Evolutionary conservation across 2,329 filamentous ascomycete species (phyloP).

Genomic region (Aspergillus arachidicola): DNA sequence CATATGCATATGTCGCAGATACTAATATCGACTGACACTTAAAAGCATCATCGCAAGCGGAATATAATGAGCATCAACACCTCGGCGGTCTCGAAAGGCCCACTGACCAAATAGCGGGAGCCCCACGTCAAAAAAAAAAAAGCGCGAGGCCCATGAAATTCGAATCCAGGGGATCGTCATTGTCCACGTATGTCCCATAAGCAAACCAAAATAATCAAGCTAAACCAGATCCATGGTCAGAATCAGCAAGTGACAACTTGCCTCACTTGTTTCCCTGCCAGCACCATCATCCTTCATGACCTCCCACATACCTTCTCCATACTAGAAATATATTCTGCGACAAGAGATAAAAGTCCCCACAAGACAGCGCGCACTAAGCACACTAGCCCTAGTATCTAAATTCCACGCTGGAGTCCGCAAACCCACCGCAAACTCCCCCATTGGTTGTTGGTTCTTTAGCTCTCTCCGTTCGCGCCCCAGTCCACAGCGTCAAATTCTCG

Average conservation of each 20-base stretch:
- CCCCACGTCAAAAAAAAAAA: slow-evolving; percentile 6
- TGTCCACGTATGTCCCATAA: background rate
- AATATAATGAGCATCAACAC: slow-evolving; percentile 1
- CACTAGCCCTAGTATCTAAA: background rate
- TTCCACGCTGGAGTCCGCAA: background rate
- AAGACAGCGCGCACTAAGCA: background rate
- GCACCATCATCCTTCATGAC: background rate
- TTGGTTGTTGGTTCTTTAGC: background rate
- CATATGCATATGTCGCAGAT: background rate
- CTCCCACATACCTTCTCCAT: too few relatives aligned
- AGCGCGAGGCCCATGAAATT: background rate
- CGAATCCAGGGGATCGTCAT: background rate
- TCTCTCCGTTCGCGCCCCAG: background rate
- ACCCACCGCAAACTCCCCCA: background rate
- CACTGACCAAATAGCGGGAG: slow-evolving; percentile 3
- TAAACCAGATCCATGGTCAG: background rate
- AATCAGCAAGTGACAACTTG: too few relatives aligned
- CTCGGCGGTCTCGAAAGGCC: background rate
- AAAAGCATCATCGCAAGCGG: background rate
- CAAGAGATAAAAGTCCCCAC: background rate
- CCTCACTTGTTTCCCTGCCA: too few relatives aligned
- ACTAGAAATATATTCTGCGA: too few relatives aligned
- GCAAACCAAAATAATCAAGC: background rate
- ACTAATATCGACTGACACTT: background rate
- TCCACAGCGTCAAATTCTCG: background rate